Conservation (phyloP, 495 filamentous ascomycete genomes). For the Penicillium canescens region DNA sequence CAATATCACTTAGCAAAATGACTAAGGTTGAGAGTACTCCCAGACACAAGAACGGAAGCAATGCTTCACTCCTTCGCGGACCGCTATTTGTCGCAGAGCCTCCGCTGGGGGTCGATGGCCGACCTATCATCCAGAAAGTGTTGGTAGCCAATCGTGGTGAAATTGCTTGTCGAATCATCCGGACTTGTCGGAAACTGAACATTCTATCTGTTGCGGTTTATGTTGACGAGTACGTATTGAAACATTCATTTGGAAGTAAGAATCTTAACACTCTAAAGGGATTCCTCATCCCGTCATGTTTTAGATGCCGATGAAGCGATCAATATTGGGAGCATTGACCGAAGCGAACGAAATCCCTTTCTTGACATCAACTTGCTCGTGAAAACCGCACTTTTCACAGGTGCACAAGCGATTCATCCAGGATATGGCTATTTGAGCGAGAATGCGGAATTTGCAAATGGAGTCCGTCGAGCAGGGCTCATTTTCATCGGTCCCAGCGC, state of each 20-base stretch:
- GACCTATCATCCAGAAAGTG: constrained; percentile 20
- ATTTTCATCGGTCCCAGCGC: constrained; percentile 52
- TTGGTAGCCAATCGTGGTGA: constrained; percentile 52
- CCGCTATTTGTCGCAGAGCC: constrained; percentile 18
- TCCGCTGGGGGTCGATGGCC: constrained; percentile 9
- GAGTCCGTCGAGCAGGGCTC: constrained; percentile 43
- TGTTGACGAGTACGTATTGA: constrained; percentile 35
- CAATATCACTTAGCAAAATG: background rate
- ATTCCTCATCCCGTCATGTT: constrained; percentile 22
- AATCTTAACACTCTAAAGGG: constrained; percentile 3
- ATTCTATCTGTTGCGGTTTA: constrained; percentile 50
- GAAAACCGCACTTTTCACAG: constrained; percentile 65
- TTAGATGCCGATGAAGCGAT: constrained; percentile 23
- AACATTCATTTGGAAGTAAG: too few relatives aligned
- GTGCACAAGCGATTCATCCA: constrained; percentile 63
- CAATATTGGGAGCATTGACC: constrained; percentile 21
- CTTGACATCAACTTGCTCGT: constrained; percentile 84
- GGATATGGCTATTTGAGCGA: constrained; percentile 62
- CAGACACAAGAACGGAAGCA: background rate
- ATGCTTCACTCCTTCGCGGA: constrained; percentile 9
- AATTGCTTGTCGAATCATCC: constrained; percentile 48
- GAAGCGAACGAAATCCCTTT: constrained; percentile 49
- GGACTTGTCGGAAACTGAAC: constrained; percentile 33
- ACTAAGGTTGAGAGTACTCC: too few relatives aligned
- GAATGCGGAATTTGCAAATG: constrained; percentile 45